These are phyloP conservation scores for Lithospermum erythrorhizon DNA, from an alignment of 257 asterid species.

Conservation along the genomic window DNA sequence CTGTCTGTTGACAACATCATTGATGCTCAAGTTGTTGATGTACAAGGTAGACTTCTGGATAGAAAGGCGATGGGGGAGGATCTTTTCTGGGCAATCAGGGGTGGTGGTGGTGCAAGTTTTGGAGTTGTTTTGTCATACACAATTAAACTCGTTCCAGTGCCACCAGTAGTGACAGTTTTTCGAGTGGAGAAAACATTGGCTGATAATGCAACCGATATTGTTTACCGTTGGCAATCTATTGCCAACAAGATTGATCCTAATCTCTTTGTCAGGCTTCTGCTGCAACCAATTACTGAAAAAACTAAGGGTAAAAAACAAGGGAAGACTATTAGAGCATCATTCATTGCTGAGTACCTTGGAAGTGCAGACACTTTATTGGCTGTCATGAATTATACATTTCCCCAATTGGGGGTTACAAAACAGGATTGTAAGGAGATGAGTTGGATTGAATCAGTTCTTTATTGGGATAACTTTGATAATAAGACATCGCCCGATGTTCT, in stretches of 20 bases:
- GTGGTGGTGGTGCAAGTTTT: slow-evolving; percentile 38
- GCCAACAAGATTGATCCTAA: slow-evolving; percentile 15
- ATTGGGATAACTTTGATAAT: slow-evolving; percentile 19
- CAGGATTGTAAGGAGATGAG: slow-evolving; percentile 26
- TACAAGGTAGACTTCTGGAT: slow-evolving; percentile 17
- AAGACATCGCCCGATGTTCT: slow-evolving; percentile 11
- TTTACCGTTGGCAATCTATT: slow-evolving; percentile 12
- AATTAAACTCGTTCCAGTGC: slow-evolving; percentile 21
- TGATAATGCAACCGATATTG: slow-evolving; percentile 11
- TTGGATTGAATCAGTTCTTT: slow-evolving; percentile 25
- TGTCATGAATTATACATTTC: slow-evolving; percentile 8
- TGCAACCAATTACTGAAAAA: slow-evolving; percentile 9
- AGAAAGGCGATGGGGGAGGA: slow-evolving; percentile 29
- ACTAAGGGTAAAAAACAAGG: too few relatives aligned
- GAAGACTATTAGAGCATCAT: slow-evolving; percentile 11
- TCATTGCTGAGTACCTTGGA: slow-evolving; percentile 25
- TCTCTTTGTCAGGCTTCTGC: slow-evolving; percentile 18
- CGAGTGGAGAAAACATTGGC: slow-evolving; percentile 1
- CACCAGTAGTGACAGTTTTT: slow-evolving; percentile 19
- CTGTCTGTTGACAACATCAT: slow-evolving; percentile 18
- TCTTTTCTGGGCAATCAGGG: slow-evolving; percentile 32
- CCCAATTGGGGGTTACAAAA: slow-evolving; percentile 19
- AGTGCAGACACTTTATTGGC: slow-evolving; percentile 7
- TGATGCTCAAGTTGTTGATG: slow-evolving; percentile 30
- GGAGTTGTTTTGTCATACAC: slow-evolving; percentile 23